These are phyloP conservation scores for Beauveria sp. DNA, from an alignment of 2,329 filamentous ascomycete species.

Conservation along the genomic window DNA sequence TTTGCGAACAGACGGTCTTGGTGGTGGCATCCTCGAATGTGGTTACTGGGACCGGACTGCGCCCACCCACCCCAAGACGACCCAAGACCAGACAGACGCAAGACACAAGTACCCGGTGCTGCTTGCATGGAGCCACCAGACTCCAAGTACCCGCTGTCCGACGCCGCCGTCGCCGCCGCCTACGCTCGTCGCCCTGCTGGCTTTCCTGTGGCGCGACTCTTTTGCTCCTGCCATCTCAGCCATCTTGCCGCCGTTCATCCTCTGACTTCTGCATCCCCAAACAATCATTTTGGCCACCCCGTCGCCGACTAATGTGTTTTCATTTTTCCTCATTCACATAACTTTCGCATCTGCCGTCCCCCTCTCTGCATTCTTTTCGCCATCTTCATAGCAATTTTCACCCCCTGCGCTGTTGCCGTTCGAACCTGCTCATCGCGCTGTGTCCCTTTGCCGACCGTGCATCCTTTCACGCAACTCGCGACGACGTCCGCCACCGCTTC, in stretches of 20 bases:
- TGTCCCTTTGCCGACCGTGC: constrained; percentile 5
- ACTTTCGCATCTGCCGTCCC: neutral
- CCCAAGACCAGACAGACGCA: neutral
- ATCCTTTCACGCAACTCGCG: neutral
- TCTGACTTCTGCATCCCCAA: constrained; percentile 4
- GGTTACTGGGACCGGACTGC: neutral
- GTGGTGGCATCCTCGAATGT: neutral
- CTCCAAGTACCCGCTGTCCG: neutral
- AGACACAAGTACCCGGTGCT: neutral
- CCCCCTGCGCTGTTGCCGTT: neutral
- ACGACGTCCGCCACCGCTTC: neutral
- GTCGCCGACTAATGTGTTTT: neutral
- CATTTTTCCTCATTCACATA: neutral
- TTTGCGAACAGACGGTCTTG: neutral
- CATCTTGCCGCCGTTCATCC: constrained; percentile 6
- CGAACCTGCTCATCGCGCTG: neutral
- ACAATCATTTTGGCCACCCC: neutral
- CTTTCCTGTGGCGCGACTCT: neutral
- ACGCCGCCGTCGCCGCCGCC: neutral
- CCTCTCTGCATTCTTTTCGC: neutral
- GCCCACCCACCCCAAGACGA: neutral
- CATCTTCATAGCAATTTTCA: neutral
- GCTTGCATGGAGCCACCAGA: neutral
- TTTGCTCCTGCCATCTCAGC: neutral
- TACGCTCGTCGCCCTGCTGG: neutral